Evolutionary conservation across 768 basidiomycete species (phyloP).

Genomic region (Leccinum ochraceum): DNA sequence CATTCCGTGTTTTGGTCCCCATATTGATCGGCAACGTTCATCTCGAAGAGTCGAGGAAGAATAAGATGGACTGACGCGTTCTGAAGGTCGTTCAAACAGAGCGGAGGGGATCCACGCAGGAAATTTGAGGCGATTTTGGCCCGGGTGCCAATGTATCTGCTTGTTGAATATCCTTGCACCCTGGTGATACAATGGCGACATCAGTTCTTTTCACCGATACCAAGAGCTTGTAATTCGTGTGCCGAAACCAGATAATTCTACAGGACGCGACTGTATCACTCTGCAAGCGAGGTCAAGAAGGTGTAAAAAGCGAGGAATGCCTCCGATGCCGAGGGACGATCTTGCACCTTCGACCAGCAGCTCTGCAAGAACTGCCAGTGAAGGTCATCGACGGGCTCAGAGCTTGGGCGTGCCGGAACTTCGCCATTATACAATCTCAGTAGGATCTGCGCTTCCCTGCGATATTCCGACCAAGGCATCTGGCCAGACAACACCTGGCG

Average conservation of each 20-base stretch:
- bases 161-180: constrained; percentile 8
- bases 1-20: constrained; percentile 5
- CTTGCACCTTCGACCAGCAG: constrained; percentile 9
- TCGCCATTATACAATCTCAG: constrained; percentile 1
- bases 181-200: constrained; percentile 2
- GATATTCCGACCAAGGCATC: constrained; percentile 17
- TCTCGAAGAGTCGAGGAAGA: not conserved
- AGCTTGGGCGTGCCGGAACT: constrained; percentile 10
- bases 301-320: constrained; percentile 14
- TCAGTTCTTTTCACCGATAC: not conserved
- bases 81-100: not conserved
- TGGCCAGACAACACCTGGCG: constrained; percentile 14
- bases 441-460: constrained; percentile 8
- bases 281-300: constrained; percentile 6
- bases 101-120: constrained; percentile 7
- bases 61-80: constrained; percentile 10
- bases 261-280: not conserved
- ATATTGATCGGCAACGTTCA: not conserved
- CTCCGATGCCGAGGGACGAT: constrained; percentile 13
- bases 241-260: not conserved
- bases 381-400: constrained; percentile 35
- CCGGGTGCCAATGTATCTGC: constrained; percentile 6
- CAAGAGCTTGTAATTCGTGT: not conserved
- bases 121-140: constrained; percentile 10
- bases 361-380: constrained; percentile 15